Conservation (phyloP, 495 filamentous ascomycete genomes). For the Neurospora discreta region DNA sequence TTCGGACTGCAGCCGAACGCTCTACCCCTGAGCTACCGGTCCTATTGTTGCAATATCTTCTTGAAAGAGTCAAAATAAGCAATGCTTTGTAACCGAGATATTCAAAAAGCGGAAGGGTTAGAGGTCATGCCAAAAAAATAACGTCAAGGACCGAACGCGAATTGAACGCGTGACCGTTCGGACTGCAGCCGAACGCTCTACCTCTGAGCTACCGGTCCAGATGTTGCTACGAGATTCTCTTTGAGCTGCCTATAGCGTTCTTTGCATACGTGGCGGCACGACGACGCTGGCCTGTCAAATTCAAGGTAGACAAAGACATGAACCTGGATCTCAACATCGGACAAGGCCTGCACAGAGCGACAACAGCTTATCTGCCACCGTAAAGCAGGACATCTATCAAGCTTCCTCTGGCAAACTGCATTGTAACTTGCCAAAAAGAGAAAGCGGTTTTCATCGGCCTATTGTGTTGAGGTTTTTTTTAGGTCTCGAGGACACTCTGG, state of each 20-base stretch:
- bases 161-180: not conserved
- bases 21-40: not conserved
- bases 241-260: too few species aligned
- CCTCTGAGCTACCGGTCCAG: not conserved
- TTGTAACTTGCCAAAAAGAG: not conserved
- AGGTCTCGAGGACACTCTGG: not conserved
- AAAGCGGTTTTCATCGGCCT: not conserved
- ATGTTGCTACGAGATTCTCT: not conserved
- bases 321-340: not conserved
- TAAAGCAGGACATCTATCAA: not conserved
- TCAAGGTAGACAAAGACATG: not conserved
- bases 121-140: not conserved
- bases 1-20: not conserved
- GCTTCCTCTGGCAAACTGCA: not conserved
- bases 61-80: not conserved
- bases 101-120: not conserved
- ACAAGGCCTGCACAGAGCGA: not conserved
- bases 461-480: not conserved
- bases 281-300: not conserved
- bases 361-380: fast-evolving
- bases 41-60: not conserved
- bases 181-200: not conserved
- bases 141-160: not conserved
- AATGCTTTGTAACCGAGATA: not conserved
- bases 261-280: too few species aligned